Conservation (phyloP, 2,329 filamentous ascomycete species). For the Trichophyton mentagrophytes region DNA sequence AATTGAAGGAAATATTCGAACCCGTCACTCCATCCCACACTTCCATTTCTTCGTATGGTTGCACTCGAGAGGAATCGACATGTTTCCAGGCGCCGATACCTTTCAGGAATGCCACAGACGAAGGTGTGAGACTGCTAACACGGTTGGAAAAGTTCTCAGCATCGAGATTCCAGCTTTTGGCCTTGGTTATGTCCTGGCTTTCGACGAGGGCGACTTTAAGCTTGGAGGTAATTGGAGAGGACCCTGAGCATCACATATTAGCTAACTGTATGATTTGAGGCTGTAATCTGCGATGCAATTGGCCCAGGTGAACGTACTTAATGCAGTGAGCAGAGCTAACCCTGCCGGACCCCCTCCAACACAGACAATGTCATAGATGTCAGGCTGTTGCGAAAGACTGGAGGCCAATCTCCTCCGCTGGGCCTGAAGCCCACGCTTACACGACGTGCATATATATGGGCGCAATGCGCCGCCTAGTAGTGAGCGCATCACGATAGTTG, state of each 20-base stretch:
- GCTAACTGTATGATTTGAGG: neutral
- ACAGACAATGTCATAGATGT: constrained; percentile 87
- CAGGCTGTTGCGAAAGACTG: constrained; percentile 35
- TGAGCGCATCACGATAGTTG: constrained; percentile 20
- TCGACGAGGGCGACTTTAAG: constrained; percentile 83
- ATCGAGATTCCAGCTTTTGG: constrained; percentile 53
- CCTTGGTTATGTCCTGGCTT: constrained; percentile 66
- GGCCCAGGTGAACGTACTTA: constrained; percentile 43
- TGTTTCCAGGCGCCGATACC: constrained; percentile 76
- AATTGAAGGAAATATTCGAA: constrained; percentile 80
- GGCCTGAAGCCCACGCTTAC: constrained; percentile 20
- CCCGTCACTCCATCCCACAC: constrained; percentile 93
- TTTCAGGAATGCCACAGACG: constrained; percentile 70
- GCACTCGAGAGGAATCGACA: constrained; percentile 58
- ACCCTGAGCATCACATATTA: constrained; percentile 40
- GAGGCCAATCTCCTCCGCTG: constrained; percentile 24
- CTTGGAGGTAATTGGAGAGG: constrained; percentile 59
- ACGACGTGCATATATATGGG: constrained; percentile 31
- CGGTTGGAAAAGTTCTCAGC: constrained; percentile 72
- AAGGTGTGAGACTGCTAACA: constrained; percentile 85
- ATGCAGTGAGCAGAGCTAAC: constrained; percentile 63
- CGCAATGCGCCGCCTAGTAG: constrained; percentile 22
- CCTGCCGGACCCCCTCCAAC: constrained; percentile 84
- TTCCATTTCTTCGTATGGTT: constrained; percentile 90
- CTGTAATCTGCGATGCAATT: neutral